A percentile compares a stretch with the other conserved stretches of the same genome.
Evolutionary conservation across 2,329 filamentous ascomycete species (phyloP).

Genomic region (Chaetomium globosum): DNA sequence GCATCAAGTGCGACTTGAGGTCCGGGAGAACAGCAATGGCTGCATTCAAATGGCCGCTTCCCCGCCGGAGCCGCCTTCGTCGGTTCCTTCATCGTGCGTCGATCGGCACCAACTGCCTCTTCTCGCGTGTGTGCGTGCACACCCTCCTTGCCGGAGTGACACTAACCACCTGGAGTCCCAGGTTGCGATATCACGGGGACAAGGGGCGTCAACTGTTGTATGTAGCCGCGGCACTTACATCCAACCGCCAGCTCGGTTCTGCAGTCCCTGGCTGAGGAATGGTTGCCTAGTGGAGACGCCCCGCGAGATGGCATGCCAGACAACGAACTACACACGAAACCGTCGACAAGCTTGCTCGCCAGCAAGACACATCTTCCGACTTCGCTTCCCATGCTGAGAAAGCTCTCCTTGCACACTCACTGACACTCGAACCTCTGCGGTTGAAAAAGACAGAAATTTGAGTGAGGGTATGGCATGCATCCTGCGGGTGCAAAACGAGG

Average conservation of each 20-base stretch:
- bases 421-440: not conserved
- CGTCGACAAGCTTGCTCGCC: not conserved
- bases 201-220: not conserved
- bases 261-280: not conserved
- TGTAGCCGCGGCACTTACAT: conserved; percentile 12
- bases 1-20: not conserved
- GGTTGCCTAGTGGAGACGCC: not conserved
- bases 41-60: conserved; percentile 8
- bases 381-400: not conserved
- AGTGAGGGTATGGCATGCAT: conserved; percentile 2
- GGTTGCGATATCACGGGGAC: conserved; percentile 10
- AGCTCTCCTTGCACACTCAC: not conserved
- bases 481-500: conserved; percentile 15
- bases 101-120: conserved; percentile 23
- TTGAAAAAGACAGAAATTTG: not conserved
- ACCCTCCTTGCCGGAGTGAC: conserved; percentile 2
- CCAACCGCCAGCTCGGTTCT: conserved; percentile 12
- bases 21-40: not conserved
- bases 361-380: not conserved
- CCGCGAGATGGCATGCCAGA: not conserved
- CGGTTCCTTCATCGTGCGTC: not conserved
- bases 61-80: conserved; percentile 10
- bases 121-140: not conserved
- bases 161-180: conserved; percentile 3
- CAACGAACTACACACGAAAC: not conserved